Conservation (phyloP, 2,329 filamentous ascomycete genomes). For the Xylariaceae sp. region DNA sequence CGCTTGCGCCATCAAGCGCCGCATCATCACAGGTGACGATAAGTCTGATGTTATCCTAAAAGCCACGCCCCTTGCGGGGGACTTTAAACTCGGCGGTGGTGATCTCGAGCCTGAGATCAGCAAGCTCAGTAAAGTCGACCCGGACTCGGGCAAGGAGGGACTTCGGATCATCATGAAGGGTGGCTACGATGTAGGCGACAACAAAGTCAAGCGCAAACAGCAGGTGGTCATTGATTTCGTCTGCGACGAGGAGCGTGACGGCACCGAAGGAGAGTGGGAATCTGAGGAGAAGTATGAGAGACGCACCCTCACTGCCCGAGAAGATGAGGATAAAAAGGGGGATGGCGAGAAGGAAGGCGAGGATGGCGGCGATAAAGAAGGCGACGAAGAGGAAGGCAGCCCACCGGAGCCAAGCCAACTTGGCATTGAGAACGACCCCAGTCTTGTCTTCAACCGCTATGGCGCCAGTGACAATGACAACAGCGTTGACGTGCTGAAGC, state of each 20-base stretch:
- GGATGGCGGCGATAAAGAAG: slow-evolving; percentile 35
- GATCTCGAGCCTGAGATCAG: slow-evolving; percentile 63
- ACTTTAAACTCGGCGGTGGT: slow-evolving; percentile 57
- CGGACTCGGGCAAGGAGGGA: slow-evolving; percentile 67
- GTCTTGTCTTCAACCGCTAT: slow-evolving; percentile 75
- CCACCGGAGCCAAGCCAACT: slow-evolving; percentile 48
- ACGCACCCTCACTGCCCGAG: slow-evolving; percentile 25
- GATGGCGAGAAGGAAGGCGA: slow-evolving; percentile 37
- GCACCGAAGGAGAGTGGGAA: slow-evolving; percentile 67
- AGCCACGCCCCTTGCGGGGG: slow-evolving; percentile 71
- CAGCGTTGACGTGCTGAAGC: slow-evolving; percentile 59
- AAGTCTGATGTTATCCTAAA: slow-evolving; percentile 48
- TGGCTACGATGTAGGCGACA: slow-evolving; percentile 52
- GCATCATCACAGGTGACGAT: slow-evolving; percentile 44
- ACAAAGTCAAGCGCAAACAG: slow-evolving; percentile 56
- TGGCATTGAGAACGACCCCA: slow-evolving; percentile 48
- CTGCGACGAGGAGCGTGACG: slow-evolving; percentile 69
- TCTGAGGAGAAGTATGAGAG: slow-evolving; percentile 51
- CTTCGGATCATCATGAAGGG: slow-evolving; percentile 64
- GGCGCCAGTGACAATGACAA: slow-evolving; percentile 52
- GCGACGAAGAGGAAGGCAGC: slow-evolving; percentile 35
- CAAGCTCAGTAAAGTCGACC: slow-evolving; percentile 61
- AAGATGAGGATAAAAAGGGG: slow-evolving; percentile 37
- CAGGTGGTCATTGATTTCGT: slow-evolving; percentile 80
- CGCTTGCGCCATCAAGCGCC: slow-evolving; percentile 69